Base-by-base conservation (phyloP, 2,329 filamentous ascomycete species). In the Drechslerella stenobrocha region DNA sequence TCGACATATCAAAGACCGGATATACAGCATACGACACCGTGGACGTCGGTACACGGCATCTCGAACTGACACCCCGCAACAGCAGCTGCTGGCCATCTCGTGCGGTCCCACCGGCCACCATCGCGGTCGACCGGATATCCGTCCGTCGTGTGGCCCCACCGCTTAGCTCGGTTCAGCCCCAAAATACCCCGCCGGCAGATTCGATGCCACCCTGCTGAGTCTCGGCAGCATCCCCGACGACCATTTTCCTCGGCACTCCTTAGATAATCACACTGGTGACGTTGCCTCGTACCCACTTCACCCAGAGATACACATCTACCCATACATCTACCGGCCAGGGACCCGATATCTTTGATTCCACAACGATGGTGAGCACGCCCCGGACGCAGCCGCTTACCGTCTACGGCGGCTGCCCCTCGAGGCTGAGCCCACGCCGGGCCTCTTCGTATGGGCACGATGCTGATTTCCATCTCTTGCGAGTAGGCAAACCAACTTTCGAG, bases 401-500 rank as follows among this genome's bases (percentile, higher is more conserved):
- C 28, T 5, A 30, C 28, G 28, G 28, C 28, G 3, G 37, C 37
- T 18, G 37, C 37, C n/a, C 37, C 9, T 9, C 37, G 22, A 18
- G 37, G 13, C 37, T 8, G 8, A 18, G 18, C 22, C n/a, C 37
- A 20, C 4, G 13, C 15, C 15, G 37, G 22, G 37, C 3, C 9
- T 42, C 15, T 15, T 3, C 11, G 3, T 9, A 42, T 5, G 37
- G 18, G 13, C 4, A 18, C 15, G 8, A 42, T 8, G 15, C 37
- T 42, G 22, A 42, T 18, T 2, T 37, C 18, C 18, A 18, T 18
- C 22, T n/a, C 15, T 20, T 18, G 15, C 44, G 18, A 13, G n/a
- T 24, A 52, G 57, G 13, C 44, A 6, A 26, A 66, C 11, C 47
- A 46, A 5, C 66, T 64, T 15, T 45, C 67, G 34, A 65, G 70